Base-by-base conservation (phyloP, 768 basidiomycete species). In the Asterophora lycoperdoides region DNA sequence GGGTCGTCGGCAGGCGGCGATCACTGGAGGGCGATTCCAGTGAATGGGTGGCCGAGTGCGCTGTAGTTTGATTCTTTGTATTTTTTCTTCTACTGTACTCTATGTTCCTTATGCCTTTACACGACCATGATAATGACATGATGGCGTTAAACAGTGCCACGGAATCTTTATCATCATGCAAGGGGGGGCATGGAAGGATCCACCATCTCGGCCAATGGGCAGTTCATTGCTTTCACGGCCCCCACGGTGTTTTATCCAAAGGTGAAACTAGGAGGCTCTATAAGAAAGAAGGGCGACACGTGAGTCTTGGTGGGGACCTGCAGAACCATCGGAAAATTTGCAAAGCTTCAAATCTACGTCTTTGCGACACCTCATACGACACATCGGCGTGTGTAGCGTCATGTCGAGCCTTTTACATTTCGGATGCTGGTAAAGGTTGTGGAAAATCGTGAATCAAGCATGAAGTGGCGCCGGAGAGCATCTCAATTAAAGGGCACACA, bases 131-230 rank as follows among this genome's bases (percentile, higher is more conserved):
- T 23, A 6, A 23, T 23, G 23, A 6, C 23, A 23, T 23, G 23
- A 23, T 23, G 23, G 6, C 23, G 3, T 23, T 23, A 23, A 23
- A 23, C 23, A n/a, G n/a, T n/a, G n/a, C n/a, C n/a, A n/a, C n/a
- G n/a, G n/a, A n/a, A n/a, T n/a, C n/a, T n/a, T n/a, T n/a, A n/a
- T n/a, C n/a, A 54, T 32, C 26, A 54, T 13, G 54, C 50, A 5
- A 58, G 49, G 52, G 60, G 51, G 35, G 53, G 46, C 10, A 60
- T 67, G 17, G 61, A 62, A 44, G 60, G 52, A 10, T 69, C 67
- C 55, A 61, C 66, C 39, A 52, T 66, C 30, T 68, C 67, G 30
- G 66, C 68, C 13, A 56, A 68, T 39, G 67, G 68, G 6, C 44
- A 52, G 30, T 57, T 53, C 42, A 48, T 69, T 34, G 65, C 64